Percentiles rank a stretch among this genome's conserved stretches.
These are phyloP conservation scores for Tylopilus rubrobrunneus DNA, from an alignment of 768 basidiomycete species.

Conservation along the genomic window DNA sequence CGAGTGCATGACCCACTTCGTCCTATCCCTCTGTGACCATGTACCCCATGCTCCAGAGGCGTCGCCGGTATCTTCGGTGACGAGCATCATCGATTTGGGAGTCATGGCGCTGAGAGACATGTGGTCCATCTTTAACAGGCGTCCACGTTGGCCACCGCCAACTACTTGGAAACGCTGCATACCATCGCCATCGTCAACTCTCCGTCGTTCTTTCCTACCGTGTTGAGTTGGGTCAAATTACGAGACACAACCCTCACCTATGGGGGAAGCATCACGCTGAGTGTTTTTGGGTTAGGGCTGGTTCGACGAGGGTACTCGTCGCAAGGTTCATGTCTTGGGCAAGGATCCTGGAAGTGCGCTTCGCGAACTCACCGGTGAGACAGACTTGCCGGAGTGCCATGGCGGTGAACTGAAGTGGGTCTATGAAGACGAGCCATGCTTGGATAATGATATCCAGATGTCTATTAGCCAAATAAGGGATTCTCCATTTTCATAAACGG, in stretches of 20 bases:
- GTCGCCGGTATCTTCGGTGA: conserved; percentile 58
- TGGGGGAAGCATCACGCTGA: background rate
- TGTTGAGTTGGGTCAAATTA: conserved; percentile 85
- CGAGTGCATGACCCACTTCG: conserved; percentile 64
- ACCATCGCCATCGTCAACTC: conserved; percentile 72
- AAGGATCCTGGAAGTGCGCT: conserved; percentile 54
- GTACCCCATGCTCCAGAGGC: conserved; percentile 51
- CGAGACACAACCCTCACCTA: background rate
- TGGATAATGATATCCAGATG: conserved; percentile 53
- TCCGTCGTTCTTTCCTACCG: conserved; percentile 75
- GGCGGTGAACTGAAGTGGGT: conserved; percentile 74
- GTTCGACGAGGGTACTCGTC: conserved; percentile 77
- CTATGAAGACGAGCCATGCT: conserved; percentile 60
- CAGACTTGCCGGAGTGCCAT: conserved; percentile 61
- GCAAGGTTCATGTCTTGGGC: conserved; percentile 74
- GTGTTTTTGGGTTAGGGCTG: conserved; percentile 44
- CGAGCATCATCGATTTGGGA: conserved; percentile 71
- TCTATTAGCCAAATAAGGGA: conserved; percentile 48
- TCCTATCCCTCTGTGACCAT: conserved; percentile 57
- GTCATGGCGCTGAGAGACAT: conserved; percentile 57
- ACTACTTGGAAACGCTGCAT: conserved; percentile 77
- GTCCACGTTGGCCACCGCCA: conserved; percentile 67
- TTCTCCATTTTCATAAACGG: conserved; percentile 50
- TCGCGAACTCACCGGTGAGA: conserved; percentile 42
- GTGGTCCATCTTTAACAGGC: conserved; percentile 81